These are phyloP conservation scores for Arxiozyma slooffiae DNA, from an alignment of 1,139 yeast genomes.

Conservation along the genomic window DNA sequence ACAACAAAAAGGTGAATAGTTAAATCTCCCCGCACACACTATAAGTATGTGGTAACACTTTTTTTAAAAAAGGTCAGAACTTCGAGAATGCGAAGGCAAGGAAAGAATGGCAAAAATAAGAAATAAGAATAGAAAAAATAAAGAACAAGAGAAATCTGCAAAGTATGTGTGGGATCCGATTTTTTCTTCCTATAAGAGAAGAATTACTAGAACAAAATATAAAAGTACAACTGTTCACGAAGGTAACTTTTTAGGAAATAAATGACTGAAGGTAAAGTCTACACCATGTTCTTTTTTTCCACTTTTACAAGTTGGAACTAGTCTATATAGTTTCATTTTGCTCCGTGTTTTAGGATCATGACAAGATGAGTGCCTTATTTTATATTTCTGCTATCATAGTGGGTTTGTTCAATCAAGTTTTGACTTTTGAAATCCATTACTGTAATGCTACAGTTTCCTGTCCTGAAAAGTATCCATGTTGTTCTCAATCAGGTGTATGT, in stretches of 20 bases:
- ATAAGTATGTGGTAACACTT: background rate
- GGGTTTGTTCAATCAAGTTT: background rate
- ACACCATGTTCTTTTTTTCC: no score
- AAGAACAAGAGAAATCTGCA: background rate
- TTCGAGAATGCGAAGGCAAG: no score
- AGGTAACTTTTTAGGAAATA: no score
- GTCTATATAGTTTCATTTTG: background rate
- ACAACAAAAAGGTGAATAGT: background rate
- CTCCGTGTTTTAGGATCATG: background rate
- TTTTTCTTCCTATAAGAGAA: background rate
- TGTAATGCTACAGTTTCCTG: constrained; percentile 36
- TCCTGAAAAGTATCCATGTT: constrained; percentile 69
- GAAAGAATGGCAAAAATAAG: no score
- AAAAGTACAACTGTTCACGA: no score
- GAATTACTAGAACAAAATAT: background rate
- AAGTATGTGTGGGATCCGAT: background rate
- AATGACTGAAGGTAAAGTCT: no score
- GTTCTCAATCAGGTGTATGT: constrained; percentile 70
- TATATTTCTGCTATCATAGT: background rate
- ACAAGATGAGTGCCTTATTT: background rate
- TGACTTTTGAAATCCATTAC: constrained; percentile 9
- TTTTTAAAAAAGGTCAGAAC: background rate
- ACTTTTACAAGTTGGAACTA: background rate
- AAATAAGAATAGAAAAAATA: no score
- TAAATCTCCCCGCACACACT: background rate